Conservation (phyloP, 371 early-diverging fungal genomes). For the Racocetra persica region DNA sequence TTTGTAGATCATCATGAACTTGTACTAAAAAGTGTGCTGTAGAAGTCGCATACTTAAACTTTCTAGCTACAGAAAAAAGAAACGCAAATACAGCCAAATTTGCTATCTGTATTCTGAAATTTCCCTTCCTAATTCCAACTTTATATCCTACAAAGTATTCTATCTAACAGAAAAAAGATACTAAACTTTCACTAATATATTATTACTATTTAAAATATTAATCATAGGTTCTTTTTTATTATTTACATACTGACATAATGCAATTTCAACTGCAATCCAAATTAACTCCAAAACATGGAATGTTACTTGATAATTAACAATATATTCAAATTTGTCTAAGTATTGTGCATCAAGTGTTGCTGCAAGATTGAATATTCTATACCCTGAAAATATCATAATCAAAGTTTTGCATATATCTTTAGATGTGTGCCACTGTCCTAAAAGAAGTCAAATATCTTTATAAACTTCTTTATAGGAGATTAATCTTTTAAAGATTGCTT, state of each 20-base stretch:
- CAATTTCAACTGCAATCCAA: slow-evolving; percentile 19
- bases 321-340: slow-evolving; percentile 6
- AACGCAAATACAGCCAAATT: slow-evolving; percentile 31
- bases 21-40: slow-evolving; percentile 6
- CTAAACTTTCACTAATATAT: slow-evolving; percentile 23
- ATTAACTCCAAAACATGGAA: slow-evolving; percentile 27
- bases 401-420: slow-evolving; percentile 20
- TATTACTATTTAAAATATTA: slow-evolving; percentile 8
- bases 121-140: slow-evolving; percentile 28
- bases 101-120: slow-evolving; percentile 23
- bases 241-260: background rate
- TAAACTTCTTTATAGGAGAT: slow-evolving; percentile 21
- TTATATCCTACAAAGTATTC: slow-evolving; percentile 19
- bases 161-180: slow-evolving; percentile 18
- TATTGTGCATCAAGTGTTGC: slow-evolving; percentile 9
- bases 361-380: slow-evolving; percentile 25
- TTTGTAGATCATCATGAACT: background rate
- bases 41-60: slow-evolving; percentile 21
- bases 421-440: slow-evolving; percentile 36
- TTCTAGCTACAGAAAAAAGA: slow-evolving; percentile 21
- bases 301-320: slow-evolving; percentile 21
- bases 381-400: slow-evolving; percentile 25
- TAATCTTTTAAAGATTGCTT: slow-evolving; percentile 29
- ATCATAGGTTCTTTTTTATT: background rate
- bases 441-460: background rate